A percentile compares a stretch with the other conserved stretches of the same genome.
phyloP scores from a whole-genome alignment of 169 alveolate genomes.

The Plasmodium ovale region DNA sequence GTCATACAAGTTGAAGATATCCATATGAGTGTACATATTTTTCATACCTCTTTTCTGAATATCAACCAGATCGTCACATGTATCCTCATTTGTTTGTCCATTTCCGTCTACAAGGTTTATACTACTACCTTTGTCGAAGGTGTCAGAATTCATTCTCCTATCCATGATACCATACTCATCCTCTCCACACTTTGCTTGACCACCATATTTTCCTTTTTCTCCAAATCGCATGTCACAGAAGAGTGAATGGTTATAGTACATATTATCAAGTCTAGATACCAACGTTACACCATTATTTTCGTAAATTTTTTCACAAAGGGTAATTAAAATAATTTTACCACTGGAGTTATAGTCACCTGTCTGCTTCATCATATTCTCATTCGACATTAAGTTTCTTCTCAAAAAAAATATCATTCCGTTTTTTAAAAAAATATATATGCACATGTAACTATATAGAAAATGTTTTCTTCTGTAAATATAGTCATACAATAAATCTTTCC shows the following conservation, averaged over 20 bases:
- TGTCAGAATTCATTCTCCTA: not conserved
- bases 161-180: not conserved
- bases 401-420: constrained; percentile 49
- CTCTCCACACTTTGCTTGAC: too few species aligned
- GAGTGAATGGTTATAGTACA: constrained; percentile 10
- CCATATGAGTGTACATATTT: constrained; percentile 10
- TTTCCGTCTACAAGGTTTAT: not conserved
- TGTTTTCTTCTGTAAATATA: constrained; percentile 12
- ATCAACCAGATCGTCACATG: constrained; percentile 15
- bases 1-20: constrained; percentile 36
- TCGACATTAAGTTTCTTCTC: constrained; percentile 25
- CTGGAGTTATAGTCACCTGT: not conserved
- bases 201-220: not conserved
- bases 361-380: not conserved
- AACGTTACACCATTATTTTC: constrained; percentile 45
- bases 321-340: too few species aligned
- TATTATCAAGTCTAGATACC: constrained; percentile 34
- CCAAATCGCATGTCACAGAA: constrained; percentile 23
- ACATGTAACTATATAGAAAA: constrained; percentile 57
- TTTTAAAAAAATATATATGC: constrained; percentile 32
- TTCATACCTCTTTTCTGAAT: constrained; percentile 50
- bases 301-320: constrained; percentile 8
- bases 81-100: too few species aligned
- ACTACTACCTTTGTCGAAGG: not conserved
- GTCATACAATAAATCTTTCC: constrained; percentile 40